These are phyloP conservation scores for Thecaphora thlaspeos DNA, from an alignment of 1,284 basidiomycete genomes.

Conservation along the genomic window DNA sequence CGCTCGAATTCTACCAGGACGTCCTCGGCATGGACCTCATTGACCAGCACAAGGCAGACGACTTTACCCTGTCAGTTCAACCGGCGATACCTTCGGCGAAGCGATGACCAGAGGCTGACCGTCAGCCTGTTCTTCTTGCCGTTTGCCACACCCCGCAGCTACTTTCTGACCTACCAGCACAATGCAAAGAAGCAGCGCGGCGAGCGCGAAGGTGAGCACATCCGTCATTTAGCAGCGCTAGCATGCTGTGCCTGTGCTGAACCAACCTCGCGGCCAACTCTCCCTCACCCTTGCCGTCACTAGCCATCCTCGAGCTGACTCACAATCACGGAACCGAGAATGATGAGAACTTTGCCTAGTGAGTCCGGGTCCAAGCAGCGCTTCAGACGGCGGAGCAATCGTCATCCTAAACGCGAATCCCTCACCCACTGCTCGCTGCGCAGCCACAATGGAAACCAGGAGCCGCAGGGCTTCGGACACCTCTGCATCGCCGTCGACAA, in stretches of 20 bases:
- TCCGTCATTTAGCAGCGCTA: too few species aligned
- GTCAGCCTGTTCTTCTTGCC: neutral
- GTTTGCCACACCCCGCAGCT: constrained; percentile 49
- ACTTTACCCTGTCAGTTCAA: constrained; percentile 60
- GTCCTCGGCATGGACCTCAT: constrained; percentile 84
- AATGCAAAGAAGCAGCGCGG: constrained; percentile 63
- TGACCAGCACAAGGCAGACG: constrained; percentile 58
- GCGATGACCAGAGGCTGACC: neutral
- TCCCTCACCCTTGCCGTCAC: too few species aligned
- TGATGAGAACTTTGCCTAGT: constrained; percentile 38
- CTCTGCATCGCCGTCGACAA: constrained; percentile 82
- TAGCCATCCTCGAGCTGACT: constrained; percentile 36
- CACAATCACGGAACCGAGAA: constrained; percentile 57
- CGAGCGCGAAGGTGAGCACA: constrained; percentile 65
- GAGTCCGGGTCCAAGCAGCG: neutral
- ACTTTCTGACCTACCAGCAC: constrained; percentile 76
- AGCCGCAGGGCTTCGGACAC: constrained; percentile 57
- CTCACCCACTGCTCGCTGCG: too few species aligned
- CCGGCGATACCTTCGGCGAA: neutral
- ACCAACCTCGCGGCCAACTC: too few species aligned
- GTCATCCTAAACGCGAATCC: too few species aligned
- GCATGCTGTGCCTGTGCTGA: too few species aligned
- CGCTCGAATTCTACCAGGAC: constrained; percentile 52
- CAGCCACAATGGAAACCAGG: constrained; percentile 52
- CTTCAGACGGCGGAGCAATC: too few species aligned